Evolutionary conservation across 805 yeast genomes (phyloP).

Genomic region (Nakazawaea ernobii): DNA sequence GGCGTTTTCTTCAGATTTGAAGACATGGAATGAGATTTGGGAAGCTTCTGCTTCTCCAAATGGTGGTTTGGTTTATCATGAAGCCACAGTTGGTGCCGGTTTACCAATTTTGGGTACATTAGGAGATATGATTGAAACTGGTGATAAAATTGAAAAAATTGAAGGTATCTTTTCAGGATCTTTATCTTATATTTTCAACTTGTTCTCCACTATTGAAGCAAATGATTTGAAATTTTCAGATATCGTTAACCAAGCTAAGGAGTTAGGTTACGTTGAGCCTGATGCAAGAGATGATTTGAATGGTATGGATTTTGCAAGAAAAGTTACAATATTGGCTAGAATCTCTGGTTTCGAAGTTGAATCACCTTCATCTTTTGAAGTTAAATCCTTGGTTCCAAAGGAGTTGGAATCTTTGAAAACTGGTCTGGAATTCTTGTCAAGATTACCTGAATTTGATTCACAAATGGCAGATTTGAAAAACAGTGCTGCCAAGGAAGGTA

Average conservation of each 20-base stretch:
- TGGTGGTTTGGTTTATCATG: slow-evolving; percentile 87
- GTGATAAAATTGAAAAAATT: slow-evolving; percentile 84
- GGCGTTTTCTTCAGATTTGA: slow-evolving; percentile 79
- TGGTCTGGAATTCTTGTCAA: slow-evolving; percentile 72
- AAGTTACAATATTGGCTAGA: slow-evolving; percentile 93
- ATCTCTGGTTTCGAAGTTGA: slow-evolving; percentile 80
- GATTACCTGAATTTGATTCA: slow-evolving; percentile 76
- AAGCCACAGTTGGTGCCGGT: slow-evolving; percentile 99
- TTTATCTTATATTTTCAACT: slow-evolving; percentile 90
- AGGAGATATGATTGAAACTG: slow-evolving; percentile 84
- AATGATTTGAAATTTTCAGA: slow-evolving; percentile 76
- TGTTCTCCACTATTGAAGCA: slow-evolving; percentile 67
- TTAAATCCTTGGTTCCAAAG: slow-evolving; percentile 87
- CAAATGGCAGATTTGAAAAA: slow-evolving; percentile 73
- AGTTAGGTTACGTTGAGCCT: slow-evolving; percentile 95
- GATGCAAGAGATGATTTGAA: slow-evolving; percentile 99
- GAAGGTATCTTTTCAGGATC: slow-evolving; percentile 98
- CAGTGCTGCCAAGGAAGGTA: slow-evolving; percentile 74
- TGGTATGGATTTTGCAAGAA: slow-evolving; percentile 98
- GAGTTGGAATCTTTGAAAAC: slow-evolving; percentile 69
- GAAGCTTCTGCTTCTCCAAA: slow-evolving; percentile 42
- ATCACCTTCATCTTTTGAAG: slow-evolving; percentile 90
- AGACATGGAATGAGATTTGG: slow-evolving; percentile 74
- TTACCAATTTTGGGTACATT: slow-evolving; percentile 87
- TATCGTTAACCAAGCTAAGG: slow-evolving; percentile 81